Conservation (phyloP, 306 rosid genomes). For the Luffa acutangula region DNA sequence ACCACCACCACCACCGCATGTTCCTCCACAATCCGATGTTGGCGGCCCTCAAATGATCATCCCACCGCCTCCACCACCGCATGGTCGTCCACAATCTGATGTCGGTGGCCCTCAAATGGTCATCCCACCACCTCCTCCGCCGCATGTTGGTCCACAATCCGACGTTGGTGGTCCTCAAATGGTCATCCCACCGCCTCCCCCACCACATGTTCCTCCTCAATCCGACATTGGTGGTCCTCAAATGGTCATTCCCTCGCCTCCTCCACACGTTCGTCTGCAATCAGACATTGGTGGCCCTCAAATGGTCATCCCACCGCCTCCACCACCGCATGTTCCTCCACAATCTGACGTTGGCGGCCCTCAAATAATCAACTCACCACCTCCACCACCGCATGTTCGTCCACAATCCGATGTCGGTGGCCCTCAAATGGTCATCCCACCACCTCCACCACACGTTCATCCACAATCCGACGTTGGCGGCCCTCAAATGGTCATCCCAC, state of each 20-base stretch:
- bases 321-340: background rate
- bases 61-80: background rate
- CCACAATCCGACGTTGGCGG: too few relatives aligned
- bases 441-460: too few relatives aligned
- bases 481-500: too few relatives aligned
- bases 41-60: background rate
- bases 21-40: background rate
- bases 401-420: background rate
- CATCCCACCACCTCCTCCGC: background rate
- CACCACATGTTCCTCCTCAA: background rate
- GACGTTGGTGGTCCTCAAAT: background rate
- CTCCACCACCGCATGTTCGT: background rate
- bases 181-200: too few relatives aligned
- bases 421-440: background rate
- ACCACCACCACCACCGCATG: background rate
- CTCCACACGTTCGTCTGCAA: background rate
- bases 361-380: background rate
- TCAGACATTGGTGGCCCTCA: background rate
- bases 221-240: background rate
- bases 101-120: background rate
- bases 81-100: background rate
- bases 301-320: background rate
- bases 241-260: background rate
- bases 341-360: background rate
- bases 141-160: background rate